phyloP scores from a whole-genome alignment of 768 basidiomycete genomes.

The Trametes villosa region DNA sequence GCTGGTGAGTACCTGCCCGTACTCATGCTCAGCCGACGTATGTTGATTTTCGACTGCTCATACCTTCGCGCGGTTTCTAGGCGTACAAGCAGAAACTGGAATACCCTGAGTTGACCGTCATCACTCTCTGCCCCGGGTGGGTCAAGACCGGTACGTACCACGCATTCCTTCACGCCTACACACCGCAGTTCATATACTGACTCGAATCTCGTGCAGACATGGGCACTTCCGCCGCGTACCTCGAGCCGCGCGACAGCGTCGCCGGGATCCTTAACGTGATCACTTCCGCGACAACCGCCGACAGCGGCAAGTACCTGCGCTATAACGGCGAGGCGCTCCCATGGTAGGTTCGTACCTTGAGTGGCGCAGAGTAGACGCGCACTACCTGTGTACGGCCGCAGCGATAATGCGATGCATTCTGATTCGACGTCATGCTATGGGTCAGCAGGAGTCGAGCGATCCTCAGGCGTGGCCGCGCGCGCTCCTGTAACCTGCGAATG shows the following conservation, averaged over 20 bases:
- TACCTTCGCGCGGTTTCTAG: background rate
- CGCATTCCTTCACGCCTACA: background rate
- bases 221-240: background rate
- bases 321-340: constrained; percentile 7
- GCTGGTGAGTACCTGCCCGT: constrained; percentile 29
- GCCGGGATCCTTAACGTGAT: constrained; percentile 8
- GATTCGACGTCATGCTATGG: too few relatives aligned
- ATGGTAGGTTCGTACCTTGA: too few relatives aligned
- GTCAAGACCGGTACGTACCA: constrained; percentile 20
- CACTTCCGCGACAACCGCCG: background rate
- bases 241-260: constrained; percentile 5
- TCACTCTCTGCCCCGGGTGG: constrained; percentile 12
- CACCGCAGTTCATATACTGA: too few relatives aligned
- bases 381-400: too few relatives aligned
- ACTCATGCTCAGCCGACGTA: background rate
- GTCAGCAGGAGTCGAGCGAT: too few relatives aligned
- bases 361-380: too few relatives aligned
- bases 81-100: constrained; percentile 17
- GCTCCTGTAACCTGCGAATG: too few relatives aligned
- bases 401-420: too few relatives aligned
- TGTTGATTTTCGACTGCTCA: background rate
- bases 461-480: too few relatives aligned
- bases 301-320: constrained; percentile 17
- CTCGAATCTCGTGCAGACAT: constrained; percentile 10
- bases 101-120: constrained; percentile 8